Evolutionary conservation across 108 stramenopile genomes (phyloP).

Genomic region (Cyclostephanos tholiformis): DNA sequence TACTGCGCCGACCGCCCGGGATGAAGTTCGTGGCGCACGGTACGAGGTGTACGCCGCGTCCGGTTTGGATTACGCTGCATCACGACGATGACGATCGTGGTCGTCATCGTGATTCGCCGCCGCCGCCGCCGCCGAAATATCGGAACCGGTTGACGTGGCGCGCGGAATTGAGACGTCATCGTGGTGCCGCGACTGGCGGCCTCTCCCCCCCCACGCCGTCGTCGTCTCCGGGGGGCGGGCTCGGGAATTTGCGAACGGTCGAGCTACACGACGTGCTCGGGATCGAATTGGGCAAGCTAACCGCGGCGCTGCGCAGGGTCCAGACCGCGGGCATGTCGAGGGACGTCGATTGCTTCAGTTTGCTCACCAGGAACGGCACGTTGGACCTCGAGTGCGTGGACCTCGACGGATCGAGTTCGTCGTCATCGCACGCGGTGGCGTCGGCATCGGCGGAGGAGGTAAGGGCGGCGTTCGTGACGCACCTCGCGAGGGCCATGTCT

Average conservation of each 20-base stretch:
- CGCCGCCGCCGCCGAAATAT: conserved; percentile 8
- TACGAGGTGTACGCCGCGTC: conserved; percentile 27
- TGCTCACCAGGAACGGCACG: conserved; percentile 26
- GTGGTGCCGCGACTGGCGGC: not conserved
- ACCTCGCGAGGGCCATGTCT: conserved; percentile 2
- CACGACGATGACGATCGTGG: not conserved
- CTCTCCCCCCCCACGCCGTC: not conserved
- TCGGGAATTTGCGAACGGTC: conserved; percentile 34
- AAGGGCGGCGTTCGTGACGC: conserved; percentile 8
- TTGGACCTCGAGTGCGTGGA: conserved; percentile 32
- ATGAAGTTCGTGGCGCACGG: conserved; percentile 36
- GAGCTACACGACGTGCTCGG: conserved; percentile 21
- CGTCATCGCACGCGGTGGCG: not conserved
- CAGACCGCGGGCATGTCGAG: conserved; percentile 17
- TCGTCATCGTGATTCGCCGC: not conserved
- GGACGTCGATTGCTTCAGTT: conserved; percentile 32
- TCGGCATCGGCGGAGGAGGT: conserved; percentile 16
- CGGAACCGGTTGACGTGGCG: conserved; percentile 37
- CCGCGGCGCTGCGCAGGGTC: conserved; percentile 28
- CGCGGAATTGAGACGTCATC: conserved; percentile 18
- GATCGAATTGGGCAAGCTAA: conserved; percentile 27
- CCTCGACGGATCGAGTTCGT: not conserved
- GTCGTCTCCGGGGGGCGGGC: not conserved
- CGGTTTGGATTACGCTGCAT: conserved; percentile 34
- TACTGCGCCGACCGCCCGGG: conserved; percentile 12